Conservation (phyloP, 176 grass and related monocot genomes). For the Oryza longistaminata region DNA sequence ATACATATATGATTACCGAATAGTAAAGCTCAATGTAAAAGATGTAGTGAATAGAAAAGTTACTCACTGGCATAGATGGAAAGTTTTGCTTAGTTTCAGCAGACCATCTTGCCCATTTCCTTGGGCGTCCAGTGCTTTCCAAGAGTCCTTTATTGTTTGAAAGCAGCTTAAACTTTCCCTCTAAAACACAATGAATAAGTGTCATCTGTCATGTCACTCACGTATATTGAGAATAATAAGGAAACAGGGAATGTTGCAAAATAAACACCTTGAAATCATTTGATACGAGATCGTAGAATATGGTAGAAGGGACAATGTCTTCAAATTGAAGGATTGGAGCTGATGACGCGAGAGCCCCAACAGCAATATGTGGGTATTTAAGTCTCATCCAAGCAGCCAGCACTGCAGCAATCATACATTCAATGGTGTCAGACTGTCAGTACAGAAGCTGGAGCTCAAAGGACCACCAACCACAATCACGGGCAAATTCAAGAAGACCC, state of each 20-base stretch:
- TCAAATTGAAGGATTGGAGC: conserved; percentile 97
- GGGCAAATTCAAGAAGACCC: background rate
- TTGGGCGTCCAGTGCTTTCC: conserved; percentile 69
- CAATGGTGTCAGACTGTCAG: background rate
- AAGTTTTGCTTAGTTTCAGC: conserved; percentile 73
- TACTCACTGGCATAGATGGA: conserved; percentile 77
- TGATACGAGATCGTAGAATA: conserved; percentile 88
- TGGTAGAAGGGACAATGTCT: conserved; percentile 74
- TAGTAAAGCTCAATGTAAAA: background rate
- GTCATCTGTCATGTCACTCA: conserved; percentile 17
- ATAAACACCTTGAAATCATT: conserved; percentile 82
- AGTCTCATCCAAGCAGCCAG: conserved; percentile 98
- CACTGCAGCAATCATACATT: conserved; percentile 51
- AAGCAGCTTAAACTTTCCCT: conserved; percentile 88
- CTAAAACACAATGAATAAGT: conserved; percentile 42
- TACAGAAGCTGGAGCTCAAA: background rate
- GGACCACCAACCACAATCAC: background rate
- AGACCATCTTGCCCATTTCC: conserved; percentile 59
- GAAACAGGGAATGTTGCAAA: background rate
- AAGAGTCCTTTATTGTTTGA: conserved; percentile 79
- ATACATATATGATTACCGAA: background rate
- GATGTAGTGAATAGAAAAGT: background rate
- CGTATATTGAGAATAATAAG: background rate
- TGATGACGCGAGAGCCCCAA: conserved; percentile 80
- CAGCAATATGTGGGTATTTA: conserved; percentile 86